Percentiles rank a stretch among this genome's conserved stretches.
These are phyloP conservation scores for Maudiozyma pseudohumilis DNA, from an alignment of 805 yeast genomes.

Conservation along the genomic window DNA sequence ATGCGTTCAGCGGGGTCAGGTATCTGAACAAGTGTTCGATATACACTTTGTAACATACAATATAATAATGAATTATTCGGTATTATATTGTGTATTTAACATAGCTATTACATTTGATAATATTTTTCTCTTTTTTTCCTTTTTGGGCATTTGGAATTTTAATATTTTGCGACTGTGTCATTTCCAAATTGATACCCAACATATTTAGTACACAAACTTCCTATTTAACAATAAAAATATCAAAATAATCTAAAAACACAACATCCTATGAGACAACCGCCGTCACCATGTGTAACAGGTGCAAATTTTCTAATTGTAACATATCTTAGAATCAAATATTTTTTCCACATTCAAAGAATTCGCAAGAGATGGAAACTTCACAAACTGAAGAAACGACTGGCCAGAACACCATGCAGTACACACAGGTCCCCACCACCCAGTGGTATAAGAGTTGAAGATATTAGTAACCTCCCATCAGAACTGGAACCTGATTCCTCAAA, in stretches of 20 bases:
- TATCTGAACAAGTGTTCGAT: too few species aligned
- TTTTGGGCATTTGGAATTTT: too few species aligned
- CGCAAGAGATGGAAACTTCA: slow-evolving; percentile 21
- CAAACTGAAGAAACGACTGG: slow-evolving; percentile 9
- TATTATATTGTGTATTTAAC: too few species aligned
- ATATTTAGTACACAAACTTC: too few species aligned
- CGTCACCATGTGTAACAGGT: slow-evolving; percentile 23
- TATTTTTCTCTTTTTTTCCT: too few species aligned
- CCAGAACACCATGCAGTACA: slow-evolving; percentile 4
- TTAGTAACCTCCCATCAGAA: slow-evolving; percentile 18
- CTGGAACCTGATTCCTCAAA: slow-evolving; percentile 10
- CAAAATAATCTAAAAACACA: background rate
- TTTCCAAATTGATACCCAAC: too few species aligned
- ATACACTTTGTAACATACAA: too few species aligned
- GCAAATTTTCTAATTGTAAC: slow-evolving; percentile 8
- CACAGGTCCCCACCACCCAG: slow-evolving; percentile 9
- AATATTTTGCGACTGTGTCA: too few species aligned
- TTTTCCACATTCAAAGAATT: slow-evolving; percentile 12
- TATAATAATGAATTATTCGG: too few species aligned
- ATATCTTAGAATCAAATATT: slow-evolving; percentile 9
- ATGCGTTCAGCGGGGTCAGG: too few species aligned
- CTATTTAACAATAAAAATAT: too few species aligned
- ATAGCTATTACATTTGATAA: too few species aligned
- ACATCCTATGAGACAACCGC: slow-evolving; percentile 26
- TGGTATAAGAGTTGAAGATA: slow-evolving; percentile 18